These are phyloP conservation scores for Jasminum sambac DNA, from an alignment of 257 asterid genomes.

Conservation along the genomic window DNA sequence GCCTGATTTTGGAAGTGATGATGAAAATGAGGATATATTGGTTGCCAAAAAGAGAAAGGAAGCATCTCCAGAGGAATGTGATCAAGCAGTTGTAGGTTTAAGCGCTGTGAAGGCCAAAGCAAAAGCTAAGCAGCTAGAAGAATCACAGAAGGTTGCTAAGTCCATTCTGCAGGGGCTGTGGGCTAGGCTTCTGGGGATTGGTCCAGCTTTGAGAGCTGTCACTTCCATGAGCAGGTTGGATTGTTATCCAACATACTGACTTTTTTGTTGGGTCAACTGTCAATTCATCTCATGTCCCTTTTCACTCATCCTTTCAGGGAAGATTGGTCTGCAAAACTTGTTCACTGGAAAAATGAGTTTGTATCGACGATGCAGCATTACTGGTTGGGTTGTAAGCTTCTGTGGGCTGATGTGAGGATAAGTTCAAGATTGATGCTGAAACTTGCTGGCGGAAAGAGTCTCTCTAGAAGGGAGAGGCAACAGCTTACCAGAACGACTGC, in stretches of 20 bases:
- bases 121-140: conserved; percentile 66
- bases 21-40: conserved; percentile 53
- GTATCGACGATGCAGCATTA: conserved; percentile 81
- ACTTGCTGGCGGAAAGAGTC: conserved; percentile 80
- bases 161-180: conserved; percentile 53
- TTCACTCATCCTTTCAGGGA: conserved; percentile 50
- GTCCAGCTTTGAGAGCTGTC: conserved; percentile 73
- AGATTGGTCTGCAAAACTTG: conserved; percentile 78
- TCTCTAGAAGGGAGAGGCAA: conserved; percentile 89
- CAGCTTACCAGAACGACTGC: conserved; percentile 92
- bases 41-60: conserved; percentile 62
- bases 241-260: conserved; percentile 7
- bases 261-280: background rate
- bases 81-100: conserved; percentile 83
- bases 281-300: background rate
- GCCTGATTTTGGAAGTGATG: conserved; percentile 62
- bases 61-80: conserved; percentile 93
- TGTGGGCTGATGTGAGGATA: conserved; percentile 93
- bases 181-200: conserved; percentile 69
- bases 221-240: conserved; percentile 83
- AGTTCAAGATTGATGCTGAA: conserved; percentile 75
- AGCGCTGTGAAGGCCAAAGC: conserved; percentile 89
- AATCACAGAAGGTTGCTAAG: conserved; percentile 49
- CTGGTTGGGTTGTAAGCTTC: conserved; percentile 87
- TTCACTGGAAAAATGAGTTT: conserved; percentile 81